Evolutionary conservation across 768 basidiomycete genomes (phyloP).

Genomic region (Heimioporus sp.): DNA sequence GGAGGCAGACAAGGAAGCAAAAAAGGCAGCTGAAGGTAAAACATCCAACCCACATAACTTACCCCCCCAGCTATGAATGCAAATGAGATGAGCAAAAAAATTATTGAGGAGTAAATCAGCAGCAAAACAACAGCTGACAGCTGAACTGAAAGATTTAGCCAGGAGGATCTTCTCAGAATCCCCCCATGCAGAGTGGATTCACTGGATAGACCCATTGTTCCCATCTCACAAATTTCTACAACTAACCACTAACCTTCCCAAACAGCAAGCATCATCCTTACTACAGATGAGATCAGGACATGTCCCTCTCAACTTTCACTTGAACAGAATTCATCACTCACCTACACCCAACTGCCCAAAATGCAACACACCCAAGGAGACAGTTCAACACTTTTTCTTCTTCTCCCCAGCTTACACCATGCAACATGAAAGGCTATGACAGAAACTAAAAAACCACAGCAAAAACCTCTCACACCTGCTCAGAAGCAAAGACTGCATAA

Average conservation of each 20-base stretch:
- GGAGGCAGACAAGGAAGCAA: too few relatives aligned
- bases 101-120: not conserved
- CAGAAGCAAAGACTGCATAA: too few relatives aligned
- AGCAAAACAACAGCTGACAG: not conserved
- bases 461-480: too few relatives aligned
- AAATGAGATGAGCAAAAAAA: too few relatives aligned
- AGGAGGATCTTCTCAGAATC: not conserved
- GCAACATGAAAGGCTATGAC: too few relatives aligned
- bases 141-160: not conserved
- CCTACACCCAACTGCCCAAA: not conserved
- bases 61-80: not conserved
- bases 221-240: not conserved
- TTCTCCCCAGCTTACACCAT: too few relatives aligned
- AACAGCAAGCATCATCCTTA: conserved; percentile 5
- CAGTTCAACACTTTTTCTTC: too few relatives aligned
- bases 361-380: not conserved
- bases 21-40: not conserved
- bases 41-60: not conserved
- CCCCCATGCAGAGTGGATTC: not conserved
- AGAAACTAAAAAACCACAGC: too few relatives aligned
- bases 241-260: not conserved
- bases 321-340: conserved; percentile 17
- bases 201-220: not conserved
- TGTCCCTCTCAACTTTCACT: conserved; percentile 29
- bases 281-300: conserved; percentile 35